Conservation (phyloP, 345 rosid genomes). For the Citropsis articulata region DNA sequence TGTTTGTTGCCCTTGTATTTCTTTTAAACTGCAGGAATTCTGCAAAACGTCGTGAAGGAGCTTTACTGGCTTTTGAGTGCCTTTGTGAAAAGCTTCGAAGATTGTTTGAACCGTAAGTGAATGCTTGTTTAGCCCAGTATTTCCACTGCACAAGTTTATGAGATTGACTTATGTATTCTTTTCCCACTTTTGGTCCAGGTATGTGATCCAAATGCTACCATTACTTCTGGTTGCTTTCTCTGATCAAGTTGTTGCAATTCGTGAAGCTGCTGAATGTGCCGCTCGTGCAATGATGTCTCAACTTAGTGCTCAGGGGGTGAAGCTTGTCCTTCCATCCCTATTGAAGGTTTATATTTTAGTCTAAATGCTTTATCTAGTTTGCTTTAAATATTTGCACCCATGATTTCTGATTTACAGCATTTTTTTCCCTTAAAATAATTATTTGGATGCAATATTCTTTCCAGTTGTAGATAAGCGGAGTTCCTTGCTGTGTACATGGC, state of each 20-base stretch:
- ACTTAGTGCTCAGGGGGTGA: conserved; percentile 85
- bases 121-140: neutral
- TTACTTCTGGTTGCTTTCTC: conserved; percentile 90
- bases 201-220: conserved; percentile 92
- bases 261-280: conserved; percentile 98
- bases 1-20: neutral
- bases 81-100: conserved; percentile 90
- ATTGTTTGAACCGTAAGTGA: conserved; percentile 92
- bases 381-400: neutral
- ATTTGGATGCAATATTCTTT: neutral
- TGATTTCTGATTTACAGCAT: neutral
- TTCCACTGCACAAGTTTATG: neutral
- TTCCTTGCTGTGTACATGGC: neutral
- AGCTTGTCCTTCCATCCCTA: conserved; percentile 94
- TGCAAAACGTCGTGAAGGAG: conserved; percentile 95
- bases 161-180: neutral
- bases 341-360: conserved; percentile 52
- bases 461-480: too few species aligned
- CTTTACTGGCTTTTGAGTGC: conserved; percentile 92
- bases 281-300: conserved; percentile 99
- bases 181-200: conserved; percentile 46
- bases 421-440: too few species aligned
- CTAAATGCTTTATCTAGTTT: neutral
- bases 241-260: conserved; percentile 97
- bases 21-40: conserved; percentile 52